Evolutionary conservation across 2,329 filamentous ascomycete species (phyloP), one percentile per base, ranked within the genome.

Genomic region (Ophiostoma populinum): DNA sequence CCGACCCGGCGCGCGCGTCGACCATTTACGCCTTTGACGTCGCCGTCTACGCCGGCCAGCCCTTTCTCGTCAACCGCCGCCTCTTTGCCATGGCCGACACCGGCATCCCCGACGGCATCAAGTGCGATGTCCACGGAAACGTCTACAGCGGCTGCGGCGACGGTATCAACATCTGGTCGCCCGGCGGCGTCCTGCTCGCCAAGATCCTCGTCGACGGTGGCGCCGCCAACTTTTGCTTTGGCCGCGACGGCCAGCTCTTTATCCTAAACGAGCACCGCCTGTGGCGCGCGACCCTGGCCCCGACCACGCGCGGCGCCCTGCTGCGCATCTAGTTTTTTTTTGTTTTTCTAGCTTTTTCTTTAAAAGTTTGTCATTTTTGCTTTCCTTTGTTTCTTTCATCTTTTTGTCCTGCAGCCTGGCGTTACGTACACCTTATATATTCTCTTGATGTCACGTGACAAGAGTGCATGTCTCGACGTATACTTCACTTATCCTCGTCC

Each of bases 1-100:
- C 41, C 6, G 48, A 55, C 42, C 42, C 41, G 13, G 43, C 36
- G 25, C 49, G 53, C 50, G 33, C 40, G 6, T 36, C 40, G 2
- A 34, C 38, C 19, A 42, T 42, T 16, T 42, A 67, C 36, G 61
- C 63, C 0, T 67, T 60, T 37, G 63, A 68, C 44, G 47, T 70
- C 6, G 40, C 52, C 2, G 46, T 34, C 2, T 49, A 51, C 15
- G 43, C 48, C 10, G 52, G 46, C 4, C 48, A 55, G 9, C 55
- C 55, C 0, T 62, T 62, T 35, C 49, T 70, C 5, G 44, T 46
- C 2, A 67, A 68, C 43, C 58, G 58, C 32, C 59, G 64, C 13
- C 46, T 68, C 0, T 72, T 73, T 42, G 60, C 67, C 4, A 62
- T 60, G 42, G 57, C 59, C 2, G 54, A 57, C 27, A 50, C 49